Base-by-base conservation (phyloP, 306 rosid genomes). In the Luffa acutangula region DNA sequence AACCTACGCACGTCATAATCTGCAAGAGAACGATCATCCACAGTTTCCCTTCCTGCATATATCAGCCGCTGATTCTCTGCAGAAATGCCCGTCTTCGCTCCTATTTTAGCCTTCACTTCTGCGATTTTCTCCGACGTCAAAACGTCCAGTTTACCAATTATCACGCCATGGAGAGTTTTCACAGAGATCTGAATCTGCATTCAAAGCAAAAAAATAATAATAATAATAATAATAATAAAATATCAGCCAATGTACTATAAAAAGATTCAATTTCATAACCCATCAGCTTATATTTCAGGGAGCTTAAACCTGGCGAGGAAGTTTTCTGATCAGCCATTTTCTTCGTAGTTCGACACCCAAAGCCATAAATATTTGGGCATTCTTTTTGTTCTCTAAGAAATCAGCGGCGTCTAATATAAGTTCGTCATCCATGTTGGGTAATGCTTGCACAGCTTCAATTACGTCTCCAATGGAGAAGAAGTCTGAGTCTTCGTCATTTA, bases 351-450 rank as follows among this genome's bases (percentile, higher is more conserved):
- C 87, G 11, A 80, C 81, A 81, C 81, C 90, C 81, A 91, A 78
- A 31, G 93, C 92, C 57, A 89, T 79, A 82, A 91, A 91, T 13
- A 90, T 91, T 84, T 81, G 88, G 21, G 93, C 92, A 71, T 89
- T 91, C 80, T 80, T 87, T 53, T 87, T 93, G 79, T 91, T 93
- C 88, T 91, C 96, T 48, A 91, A 64, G 53, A 86, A 82, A 81
- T 91, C 92, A 25, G 90, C 88, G 20, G 96, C 93, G 79, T 89
- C 96, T 84, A 91, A 83, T 77, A 91, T 81, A 72, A 91, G 87
- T 41, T 91, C 96, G 52, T 91, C 96, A 82, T 91, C 91, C 89
- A 91, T 88, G 67, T 88, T 89, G 7, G 89, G 88, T 85, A 91
- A 85, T 21, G 92, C 90, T 87, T 91, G 93, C 9, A 91, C 86